Base-by-base conservation (phyloP, 768 basidiomycete genomes). In the Neoboletus subvelutipes region DNA sequence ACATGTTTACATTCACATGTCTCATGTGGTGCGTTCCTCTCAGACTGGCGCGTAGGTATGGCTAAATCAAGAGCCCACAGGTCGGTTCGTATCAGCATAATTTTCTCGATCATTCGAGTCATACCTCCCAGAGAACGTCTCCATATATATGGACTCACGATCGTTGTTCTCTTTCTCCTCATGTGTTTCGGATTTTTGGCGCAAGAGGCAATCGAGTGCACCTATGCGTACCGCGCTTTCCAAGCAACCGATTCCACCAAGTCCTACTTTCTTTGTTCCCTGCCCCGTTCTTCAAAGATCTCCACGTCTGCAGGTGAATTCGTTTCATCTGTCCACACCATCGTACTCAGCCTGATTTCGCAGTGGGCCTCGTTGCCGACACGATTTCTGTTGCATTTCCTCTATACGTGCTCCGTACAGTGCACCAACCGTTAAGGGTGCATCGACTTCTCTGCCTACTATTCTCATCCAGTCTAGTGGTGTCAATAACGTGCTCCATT, bases 61-160 rank as follows among this genome's bases (percentile, higher is more conserved):
- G n/a, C 46, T 18, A 41, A n/a, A 12, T 46, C 40, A 13, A 20
- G 17, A 17, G 41, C 18, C 5, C 5, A 37, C 34, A 66, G 65
- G 65, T 52, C 63, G 1, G 60, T 67, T 29, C 66, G 65, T n/a
- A 48, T 62, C 41, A 66, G 65, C 51, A 58, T 66, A 1, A 39
- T 66, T 2, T 57, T 49, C 26, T 66, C 65, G 13, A 59, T 67
- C 26, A 24, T 56, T 50, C 65, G 65, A 18, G 40, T 65, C 8
- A 52, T 67, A 47, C 64, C 59, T 5, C 10, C 34, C 9, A 31
- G 29, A 13, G 67, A 52, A 37, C 49, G 52, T 10, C 60, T 65
- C 50, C 53, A 58, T 12, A 36, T 24, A 22, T 50, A 41, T 26
- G 52, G 60, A 13, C 40, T 62, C 26, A 1, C 10, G 18, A 54